These are phyloP conservation scores for Parmelia sp. DNA, from an alignment of 495 filamentous ascomycete species.

Conservation along the genomic window DNA sequence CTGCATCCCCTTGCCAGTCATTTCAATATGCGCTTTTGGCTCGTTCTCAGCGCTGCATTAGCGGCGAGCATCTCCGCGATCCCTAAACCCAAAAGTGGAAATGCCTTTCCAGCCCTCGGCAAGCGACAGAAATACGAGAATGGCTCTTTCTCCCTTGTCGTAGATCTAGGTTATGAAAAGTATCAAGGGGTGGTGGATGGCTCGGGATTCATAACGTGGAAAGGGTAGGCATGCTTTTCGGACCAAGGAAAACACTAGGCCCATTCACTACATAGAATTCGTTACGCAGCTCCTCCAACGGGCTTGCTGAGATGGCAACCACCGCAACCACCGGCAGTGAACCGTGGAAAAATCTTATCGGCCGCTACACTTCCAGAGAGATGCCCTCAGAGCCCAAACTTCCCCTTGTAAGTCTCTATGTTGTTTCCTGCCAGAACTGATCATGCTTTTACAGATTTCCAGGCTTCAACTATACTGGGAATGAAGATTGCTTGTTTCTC, in stretches of 20 bases:
- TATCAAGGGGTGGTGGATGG: slow-evolving; percentile 23
- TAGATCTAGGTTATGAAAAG: slow-evolving; percentile 26
- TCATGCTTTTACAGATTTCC: slow-evolving; percentile 30
- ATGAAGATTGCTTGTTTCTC: slow-evolving; percentile 58
- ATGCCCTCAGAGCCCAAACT: slow-evolving; percentile 20
- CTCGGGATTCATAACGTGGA: slow-evolving; percentile 36
- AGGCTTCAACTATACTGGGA: slow-evolving; percentile 43
- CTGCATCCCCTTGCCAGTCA: neutral
- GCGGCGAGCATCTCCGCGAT: slow-evolving; percentile 5
- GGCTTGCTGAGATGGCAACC: slow-evolving; percentile 51
- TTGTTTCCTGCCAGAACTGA: neutral
- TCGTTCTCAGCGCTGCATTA: slow-evolving; percentile 2
- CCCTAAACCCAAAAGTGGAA: slow-evolving; percentile 7
- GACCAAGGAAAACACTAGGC: neutral
- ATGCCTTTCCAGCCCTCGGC: slow-evolving; percentile 10
- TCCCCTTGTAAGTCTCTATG: neutral
- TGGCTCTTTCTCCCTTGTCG: slow-evolving; percentile 6
- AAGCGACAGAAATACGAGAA: slow-evolving; percentile 14
- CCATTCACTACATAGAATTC: slow-evolving; percentile 53
- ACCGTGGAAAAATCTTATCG: slow-evolving; percentile 41
- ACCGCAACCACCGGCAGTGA: slow-evolving; percentile 45
- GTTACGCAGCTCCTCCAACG: slow-evolving; percentile 51
- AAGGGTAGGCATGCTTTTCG: slow-evolving; percentile 44
- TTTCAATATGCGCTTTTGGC: neutral
- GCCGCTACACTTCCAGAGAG: slow-evolving; percentile 12